Conservation (phyloP, 225 moss, liverwort and hornwort species). For the Asterella californica region DNA sequence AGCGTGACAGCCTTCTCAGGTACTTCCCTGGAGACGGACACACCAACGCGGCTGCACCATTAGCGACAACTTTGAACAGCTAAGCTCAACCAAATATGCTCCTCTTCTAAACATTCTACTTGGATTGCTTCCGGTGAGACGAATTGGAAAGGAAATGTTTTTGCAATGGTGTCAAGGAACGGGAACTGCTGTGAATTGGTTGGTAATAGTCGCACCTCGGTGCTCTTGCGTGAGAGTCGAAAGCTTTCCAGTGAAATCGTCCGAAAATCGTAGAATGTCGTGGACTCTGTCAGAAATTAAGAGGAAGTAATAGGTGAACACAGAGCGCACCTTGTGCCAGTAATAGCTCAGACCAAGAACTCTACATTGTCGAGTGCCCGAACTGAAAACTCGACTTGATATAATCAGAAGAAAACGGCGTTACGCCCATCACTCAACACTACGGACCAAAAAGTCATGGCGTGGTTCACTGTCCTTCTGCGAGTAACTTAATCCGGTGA, state of each 20-base stretch:
- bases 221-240: constrained; percentile 26
- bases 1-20: constrained; percentile 34
- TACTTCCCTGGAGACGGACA: constrained; percentile 26
- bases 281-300: constrained; percentile 31
- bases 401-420: too few relatives aligned
- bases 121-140: background rate
- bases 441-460: too few relatives aligned
- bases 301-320: background rate
- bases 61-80: background rate
- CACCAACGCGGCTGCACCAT: background rate
- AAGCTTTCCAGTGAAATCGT: constrained; percentile 35
- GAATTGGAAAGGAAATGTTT: background rate
- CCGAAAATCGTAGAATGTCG: constrained; percentile 41
- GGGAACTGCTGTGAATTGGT: background rate
- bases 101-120: background rate
- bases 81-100: background rate
- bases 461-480: too few relatives aligned
- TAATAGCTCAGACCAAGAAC: background rate
- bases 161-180: background rate
- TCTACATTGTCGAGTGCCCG: too few relatives aligned
- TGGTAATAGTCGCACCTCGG: constrained; percentile 11
- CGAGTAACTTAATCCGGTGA: too few relatives aligned
- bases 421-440: too few relatives aligned
- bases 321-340: background rate
- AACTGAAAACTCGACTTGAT: too few relatives aligned